Percentiles rank a stretch among this genome's conserved stretches.
phyloP scores from a whole-genome alignment of 257 asterid species.

The Pogostemon cablin region DNA sequence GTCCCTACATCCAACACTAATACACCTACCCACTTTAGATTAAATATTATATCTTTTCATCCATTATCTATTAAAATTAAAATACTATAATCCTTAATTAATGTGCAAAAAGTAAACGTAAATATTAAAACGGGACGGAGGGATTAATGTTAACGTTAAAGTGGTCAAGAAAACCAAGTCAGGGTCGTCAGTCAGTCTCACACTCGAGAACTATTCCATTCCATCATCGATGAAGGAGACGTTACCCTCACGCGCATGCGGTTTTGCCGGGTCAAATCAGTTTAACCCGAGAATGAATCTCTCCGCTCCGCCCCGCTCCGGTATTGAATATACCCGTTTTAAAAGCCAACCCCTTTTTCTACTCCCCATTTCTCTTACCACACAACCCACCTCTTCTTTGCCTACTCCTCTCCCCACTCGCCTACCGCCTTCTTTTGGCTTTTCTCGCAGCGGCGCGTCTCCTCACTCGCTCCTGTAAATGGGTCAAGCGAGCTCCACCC shows the following conservation, averaged over 20 bases:
- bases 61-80: too few species aligned
- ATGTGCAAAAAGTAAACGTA: too few species aligned
- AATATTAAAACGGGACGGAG: too few species aligned
- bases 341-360: slow-evolving; percentile 22
- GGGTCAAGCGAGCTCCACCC: slow-evolving; percentile 28
- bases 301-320: slow-evolving; percentile 7
- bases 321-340: slow-evolving; percentile 19
- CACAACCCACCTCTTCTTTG: neutral
- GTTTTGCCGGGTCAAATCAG: slow-evolving; percentile 38
- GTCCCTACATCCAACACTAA: too few species aligned
- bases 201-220: neutral
- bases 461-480: neutral
- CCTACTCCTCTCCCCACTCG: neutral
- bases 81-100: too few species aligned
- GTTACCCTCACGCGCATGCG: neutral
- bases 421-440: neutral
- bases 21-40: too few species aligned
- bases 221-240: too few species aligned
- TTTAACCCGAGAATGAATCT: too few species aligned
- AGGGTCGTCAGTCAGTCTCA: neutral
- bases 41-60: too few species aligned
- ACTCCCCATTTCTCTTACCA: neutral
- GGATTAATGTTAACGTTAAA: too few species aligned
- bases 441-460: slow-evolving; percentile 23
- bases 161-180: neutral